A percentile compares a stretch with the other conserved stretches of the same genome.
Conservation (phyloP, 768 basidiomycete genomes). For the Daedaleopsis sinensis region DNA sequence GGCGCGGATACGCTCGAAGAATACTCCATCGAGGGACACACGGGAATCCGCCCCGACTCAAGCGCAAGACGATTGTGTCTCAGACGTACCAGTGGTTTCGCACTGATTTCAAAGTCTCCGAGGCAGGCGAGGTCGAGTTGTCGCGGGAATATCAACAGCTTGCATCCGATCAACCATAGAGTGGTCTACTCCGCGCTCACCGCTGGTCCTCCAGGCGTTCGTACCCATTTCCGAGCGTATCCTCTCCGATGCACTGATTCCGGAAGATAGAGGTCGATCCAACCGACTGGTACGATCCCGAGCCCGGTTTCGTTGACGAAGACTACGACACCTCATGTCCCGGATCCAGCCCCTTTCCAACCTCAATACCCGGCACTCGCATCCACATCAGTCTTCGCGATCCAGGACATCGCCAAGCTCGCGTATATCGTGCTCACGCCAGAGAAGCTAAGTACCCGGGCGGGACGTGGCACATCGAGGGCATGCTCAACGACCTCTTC, state of each 20-base stretch:
- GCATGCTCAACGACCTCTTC: too few species aligned
- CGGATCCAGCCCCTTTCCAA: background rate
- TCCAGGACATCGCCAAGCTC: too few species aligned
- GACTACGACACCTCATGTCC: background rate
- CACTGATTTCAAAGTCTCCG: constrained; percentile 28
- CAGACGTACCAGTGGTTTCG: constrained; percentile 29
- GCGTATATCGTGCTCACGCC: too few species aligned
- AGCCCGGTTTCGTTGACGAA: background rate
- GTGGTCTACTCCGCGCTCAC: constrained; percentile 21
- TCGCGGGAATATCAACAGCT: constrained; percentile 32
- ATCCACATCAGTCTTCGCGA: too few species aligned
- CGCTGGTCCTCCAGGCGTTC: constrained; percentile 17
- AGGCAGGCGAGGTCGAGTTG: constrained; percentile 22
- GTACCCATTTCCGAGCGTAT: constrained; percentile 32
- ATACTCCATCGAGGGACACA: background rate
- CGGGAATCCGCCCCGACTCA: background rate
- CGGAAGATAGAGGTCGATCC: background rate
- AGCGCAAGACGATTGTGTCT: constrained; percentile 16
- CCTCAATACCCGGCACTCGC: too few species aligned
- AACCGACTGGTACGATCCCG: background rate
- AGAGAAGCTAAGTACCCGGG: too few species aligned
- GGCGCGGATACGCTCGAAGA: background rate
- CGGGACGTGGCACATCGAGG: too few species aligned
- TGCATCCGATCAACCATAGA: constrained; percentile 24
- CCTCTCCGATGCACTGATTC: constrained; percentile 13